Conservation (phyloP, 768 basidiomycete species). For the Arthromyces matolae region DNA sequence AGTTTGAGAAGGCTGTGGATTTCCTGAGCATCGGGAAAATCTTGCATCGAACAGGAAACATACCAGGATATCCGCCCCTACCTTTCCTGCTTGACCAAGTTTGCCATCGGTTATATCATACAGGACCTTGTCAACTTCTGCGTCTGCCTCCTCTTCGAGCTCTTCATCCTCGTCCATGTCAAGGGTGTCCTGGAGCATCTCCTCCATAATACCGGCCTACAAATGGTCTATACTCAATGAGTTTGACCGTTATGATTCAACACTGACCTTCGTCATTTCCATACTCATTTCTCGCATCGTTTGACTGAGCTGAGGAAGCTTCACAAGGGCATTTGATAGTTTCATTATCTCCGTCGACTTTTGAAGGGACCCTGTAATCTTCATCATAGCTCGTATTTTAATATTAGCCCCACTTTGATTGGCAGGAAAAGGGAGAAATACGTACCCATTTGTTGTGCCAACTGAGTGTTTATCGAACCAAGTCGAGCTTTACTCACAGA, state of each 20-base stretch:
- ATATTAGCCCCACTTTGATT: not conserved
- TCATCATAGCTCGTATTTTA: slow-evolving; percentile 71
- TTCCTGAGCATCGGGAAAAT: slow-evolving; percentile 24
- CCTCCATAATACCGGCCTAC: slow-evolving; percentile 95
- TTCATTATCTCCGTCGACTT: slow-evolving; percentile 99
- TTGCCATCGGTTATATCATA: slow-evolving; percentile 96
- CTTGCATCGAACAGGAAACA: slow-evolving; percentile 26
- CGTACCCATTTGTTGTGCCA: slow-evolving; percentile 90
- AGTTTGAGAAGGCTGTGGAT: slow-evolving; percentile 47
- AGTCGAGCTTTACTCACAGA: slow-evolving; percentile 91
- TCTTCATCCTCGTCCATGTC: slow-evolving; percentile 94
- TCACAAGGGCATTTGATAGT: slow-evolving; percentile 88
- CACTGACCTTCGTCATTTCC: slow-evolving; percentile 99
- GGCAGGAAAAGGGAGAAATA: slow-evolving; percentile 9
- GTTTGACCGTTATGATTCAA: too few relatives aligned
- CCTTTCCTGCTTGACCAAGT: slow-evolving; percentile 79
- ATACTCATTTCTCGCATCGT: slow-evolving; percentile 97
- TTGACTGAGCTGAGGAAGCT: slow-evolving; percentile 87
- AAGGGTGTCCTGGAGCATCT: slow-evolving; percentile 94
- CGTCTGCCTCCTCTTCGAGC: slow-evolving; percentile 93
- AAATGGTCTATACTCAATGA: too few relatives aligned
- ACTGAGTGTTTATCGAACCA: slow-evolving; percentile 85
- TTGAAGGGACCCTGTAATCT: slow-evolving; percentile 96
- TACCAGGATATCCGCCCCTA: slow-evolving; percentile 73
- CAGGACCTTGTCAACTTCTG: slow-evolving; percentile 93